A percentile compares a stretch with the other conserved stretches of the same genome.
phyloP scores from a whole-genome alignment of 73 alveolate species.

The Paramecium caudatum region DNA sequence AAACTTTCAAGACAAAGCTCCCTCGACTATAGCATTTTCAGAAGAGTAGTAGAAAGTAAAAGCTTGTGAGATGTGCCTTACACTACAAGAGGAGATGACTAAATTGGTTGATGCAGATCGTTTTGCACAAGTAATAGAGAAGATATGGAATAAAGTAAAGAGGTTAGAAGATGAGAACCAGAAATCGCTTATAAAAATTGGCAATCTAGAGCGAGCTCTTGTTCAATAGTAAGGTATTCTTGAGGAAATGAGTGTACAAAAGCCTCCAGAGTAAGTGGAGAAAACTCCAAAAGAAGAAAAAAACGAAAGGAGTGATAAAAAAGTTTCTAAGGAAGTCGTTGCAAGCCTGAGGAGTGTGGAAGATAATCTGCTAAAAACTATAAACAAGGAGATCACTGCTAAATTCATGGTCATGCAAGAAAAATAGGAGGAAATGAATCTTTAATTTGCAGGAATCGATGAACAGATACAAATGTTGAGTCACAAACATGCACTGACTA shows the following conservation, averaged over 20 bases:
- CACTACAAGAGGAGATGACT: background rate
- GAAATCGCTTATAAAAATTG: background rate
- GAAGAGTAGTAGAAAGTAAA: background rate
- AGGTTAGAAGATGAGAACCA: background rate
- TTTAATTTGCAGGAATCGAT: slow-evolving; percentile 6
- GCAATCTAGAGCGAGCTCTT: background rate
- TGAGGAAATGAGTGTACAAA: too few species aligned
- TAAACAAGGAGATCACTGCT: background rate
- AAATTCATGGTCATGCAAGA: slow-evolving; percentile 18
- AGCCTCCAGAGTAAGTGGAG: too few species aligned
- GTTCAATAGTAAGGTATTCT: slow-evolving; percentile 1
- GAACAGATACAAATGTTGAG: background rate
- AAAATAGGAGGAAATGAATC: background rate
- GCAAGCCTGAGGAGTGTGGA: background rate
- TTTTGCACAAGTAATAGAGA: background rate
- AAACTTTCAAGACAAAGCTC: slow-evolving; percentile 41
- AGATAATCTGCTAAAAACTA: background rate
- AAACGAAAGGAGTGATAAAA: too few species aligned
- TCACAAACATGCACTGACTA: slow-evolving; percentile 4
- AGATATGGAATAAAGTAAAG: background rate
- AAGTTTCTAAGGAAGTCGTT: background rate
- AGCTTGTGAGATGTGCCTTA: background rate
- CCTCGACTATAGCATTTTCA: slow-evolving; percentile 2
- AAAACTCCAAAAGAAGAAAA: too few species aligned
- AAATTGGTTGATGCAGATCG: background rate